phyloP scores from a whole-genome alignment of 192 early-diverging fungal genomes.

The Coemansia guatemalensis region DNA sequence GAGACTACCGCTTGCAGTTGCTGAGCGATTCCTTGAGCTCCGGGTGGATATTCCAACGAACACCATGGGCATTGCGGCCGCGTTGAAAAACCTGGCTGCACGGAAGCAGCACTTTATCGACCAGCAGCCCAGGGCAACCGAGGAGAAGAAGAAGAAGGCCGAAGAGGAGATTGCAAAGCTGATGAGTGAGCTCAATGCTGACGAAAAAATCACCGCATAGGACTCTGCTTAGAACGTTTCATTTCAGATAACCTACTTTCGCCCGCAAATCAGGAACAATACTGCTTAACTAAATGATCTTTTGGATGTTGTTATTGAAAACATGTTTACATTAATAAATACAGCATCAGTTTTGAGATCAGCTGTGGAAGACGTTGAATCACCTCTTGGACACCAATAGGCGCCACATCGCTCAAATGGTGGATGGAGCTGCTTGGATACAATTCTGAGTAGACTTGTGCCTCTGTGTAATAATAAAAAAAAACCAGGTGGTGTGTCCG shows the following conservation, averaged over 20 bases:
- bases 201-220: slow-evolving; percentile 46
- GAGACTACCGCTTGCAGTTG: slow-evolving; percentile 74
- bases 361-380: neutral
- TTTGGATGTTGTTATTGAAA: neutral
- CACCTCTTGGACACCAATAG: neutral
- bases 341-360: neutral
- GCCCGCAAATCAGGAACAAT: neutral
- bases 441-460: neutral
- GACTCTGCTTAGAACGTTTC: neutral
- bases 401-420: neutral
- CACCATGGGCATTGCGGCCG: slow-evolving; percentile 61
- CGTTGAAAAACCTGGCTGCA: slow-evolving; percentile 70
- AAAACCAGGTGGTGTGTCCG: neutral
- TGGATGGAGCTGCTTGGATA: neutral
- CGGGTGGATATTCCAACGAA: slow-evolving; percentile 80
- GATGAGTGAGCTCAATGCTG: slow-evolving; percentile 55
- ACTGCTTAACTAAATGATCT: neutral
- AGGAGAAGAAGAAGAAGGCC: slow-evolving; percentile 84
- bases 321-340: neutral
- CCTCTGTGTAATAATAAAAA: neutral
- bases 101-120: slow-evolving; percentile 72
- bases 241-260: neutral
- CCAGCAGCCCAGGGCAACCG: slow-evolving; percentile 75
- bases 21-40: slow-evolving; percentile 75
- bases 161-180: slow-evolving; percentile 81